These are phyloP conservation scores for Ogataea angusta DNA, from an alignment of 805 yeast species.

Conservation along the genomic window DNA sequence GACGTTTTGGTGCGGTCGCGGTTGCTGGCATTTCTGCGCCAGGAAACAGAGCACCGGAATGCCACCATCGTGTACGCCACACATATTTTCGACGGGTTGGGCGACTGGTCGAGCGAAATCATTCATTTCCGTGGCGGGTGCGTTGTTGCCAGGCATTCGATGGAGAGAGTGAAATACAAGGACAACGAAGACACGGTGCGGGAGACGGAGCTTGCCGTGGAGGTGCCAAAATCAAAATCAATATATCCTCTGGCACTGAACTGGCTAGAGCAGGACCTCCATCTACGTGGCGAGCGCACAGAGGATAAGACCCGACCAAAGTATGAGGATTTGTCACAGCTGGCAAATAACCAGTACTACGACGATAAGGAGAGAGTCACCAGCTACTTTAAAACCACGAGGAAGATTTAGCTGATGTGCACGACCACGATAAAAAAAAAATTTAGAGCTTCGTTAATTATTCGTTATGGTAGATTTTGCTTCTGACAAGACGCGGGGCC, in stretches of 20 bases:
- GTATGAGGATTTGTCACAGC: conserved; percentile 53
- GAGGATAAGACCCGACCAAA: conserved; percentile 44
- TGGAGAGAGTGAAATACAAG: conserved; percentile 33
- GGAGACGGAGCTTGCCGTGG: conserved; percentile 23
- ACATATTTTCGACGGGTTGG: conserved; percentile 93
- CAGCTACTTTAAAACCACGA: conserved; percentile 50
- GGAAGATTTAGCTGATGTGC: conserved; percentile 22
- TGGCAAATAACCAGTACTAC: conserved; percentile 40
- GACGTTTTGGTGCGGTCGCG: conserved; percentile 88
- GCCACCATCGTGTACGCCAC: conserved; percentile 91
- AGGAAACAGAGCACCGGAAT: conserved; percentile 67
- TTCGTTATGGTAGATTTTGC: conserved; percentile 5
- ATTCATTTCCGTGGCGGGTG: conserved; percentile 74
- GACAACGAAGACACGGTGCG: conserved; percentile 17
- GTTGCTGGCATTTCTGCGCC: conserved; percentile 62
- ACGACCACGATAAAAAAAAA: conserved; percentile 8
- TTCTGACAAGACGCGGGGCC: conserved; percentile 12
- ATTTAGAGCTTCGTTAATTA: background rate
- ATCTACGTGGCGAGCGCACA: conserved; percentile 51
- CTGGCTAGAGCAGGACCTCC: conserved; percentile 59
- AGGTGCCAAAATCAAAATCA: conserved; percentile 45
- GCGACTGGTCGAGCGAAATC: conserved; percentile 83
- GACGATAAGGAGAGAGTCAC: conserved; percentile 43
- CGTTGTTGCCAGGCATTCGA: conserved; percentile 37
- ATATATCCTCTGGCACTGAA: conserved; percentile 70